A percentile compares a stretch with the other conserved stretches of the same genome.
These are phyloP conservation scores for Besnoitia besnoiti DNA, from an alignment of 169 alveolate species.

Conservation along the genomic window DNA sequence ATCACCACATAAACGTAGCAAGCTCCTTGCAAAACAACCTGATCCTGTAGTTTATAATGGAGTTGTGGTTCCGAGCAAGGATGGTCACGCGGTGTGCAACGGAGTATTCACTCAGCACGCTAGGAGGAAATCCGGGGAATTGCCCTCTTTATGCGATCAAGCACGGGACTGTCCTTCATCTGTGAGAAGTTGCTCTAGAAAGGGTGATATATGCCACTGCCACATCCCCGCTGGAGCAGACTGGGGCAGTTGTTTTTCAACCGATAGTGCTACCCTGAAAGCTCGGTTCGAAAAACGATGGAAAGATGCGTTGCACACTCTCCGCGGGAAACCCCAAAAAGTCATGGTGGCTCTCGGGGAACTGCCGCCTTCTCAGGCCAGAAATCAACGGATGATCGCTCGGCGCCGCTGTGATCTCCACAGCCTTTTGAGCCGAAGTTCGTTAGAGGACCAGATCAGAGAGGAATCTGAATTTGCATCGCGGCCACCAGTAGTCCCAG, in stretches of 20 bases:
- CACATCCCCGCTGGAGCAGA: no score
- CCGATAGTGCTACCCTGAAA: background rate
- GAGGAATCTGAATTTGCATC: background rate
- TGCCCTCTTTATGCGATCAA: no score
- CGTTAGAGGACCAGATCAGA: background rate
- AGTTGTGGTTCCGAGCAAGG: background rate
- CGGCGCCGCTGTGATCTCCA: background rate
- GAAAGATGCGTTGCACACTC: background rate
- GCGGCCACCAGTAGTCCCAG: background rate
- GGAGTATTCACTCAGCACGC: background rate
- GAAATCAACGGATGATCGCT: background rate
- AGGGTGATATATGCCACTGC: no score
- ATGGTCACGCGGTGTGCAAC: conserved; percentile 16
- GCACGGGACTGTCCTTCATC: no score
- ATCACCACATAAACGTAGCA: background rate
- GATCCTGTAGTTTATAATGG: background rate
- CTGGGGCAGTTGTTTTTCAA: no score
- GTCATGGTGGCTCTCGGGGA: background rate
- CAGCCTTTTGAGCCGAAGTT: background rate
- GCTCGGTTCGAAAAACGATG: conserved; percentile 20
- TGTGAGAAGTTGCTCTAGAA: no score
- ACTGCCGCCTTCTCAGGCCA: background rate
- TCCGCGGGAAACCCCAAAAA: background rate
- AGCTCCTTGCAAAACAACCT: background rate
- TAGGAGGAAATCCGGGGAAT: background rate